Evolutionary conservation across 139 green algal species (phyloP).

Genomic region (Chlorella sp.): DNA sequence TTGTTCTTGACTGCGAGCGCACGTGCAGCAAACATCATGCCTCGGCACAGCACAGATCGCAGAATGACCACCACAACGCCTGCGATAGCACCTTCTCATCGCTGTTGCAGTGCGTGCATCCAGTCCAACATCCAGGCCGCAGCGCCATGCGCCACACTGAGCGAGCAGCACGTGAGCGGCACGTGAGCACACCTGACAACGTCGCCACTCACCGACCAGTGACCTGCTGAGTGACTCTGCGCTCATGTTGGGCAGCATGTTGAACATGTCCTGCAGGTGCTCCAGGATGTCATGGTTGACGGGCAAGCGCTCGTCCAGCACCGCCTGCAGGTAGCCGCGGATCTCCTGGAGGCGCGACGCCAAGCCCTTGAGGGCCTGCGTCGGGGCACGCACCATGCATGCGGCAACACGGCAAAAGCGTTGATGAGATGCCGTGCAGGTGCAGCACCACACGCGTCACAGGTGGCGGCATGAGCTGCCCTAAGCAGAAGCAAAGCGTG

Average conservation of each 20-base stretch:
- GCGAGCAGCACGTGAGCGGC: too few relatives aligned
- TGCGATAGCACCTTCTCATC: too few relatives aligned
- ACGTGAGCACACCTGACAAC: too few relatives aligned
- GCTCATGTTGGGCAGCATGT: constrained; percentile 96
- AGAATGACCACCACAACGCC: too few relatives aligned
- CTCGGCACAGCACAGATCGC: too few relatives aligned
- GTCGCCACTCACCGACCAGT: constrained; percentile 46
- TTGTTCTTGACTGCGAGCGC: constrained; percentile 80
- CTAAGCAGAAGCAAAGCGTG: too few relatives aligned
- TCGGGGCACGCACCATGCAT: not conserved
- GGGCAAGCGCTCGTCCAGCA: constrained; percentile 79
- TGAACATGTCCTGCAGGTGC: constrained; percentile 95
- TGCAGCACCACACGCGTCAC: too few relatives aligned
- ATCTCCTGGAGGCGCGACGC: constrained; percentile 65
- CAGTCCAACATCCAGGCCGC: too few relatives aligned
- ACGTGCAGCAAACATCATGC: not conserved
- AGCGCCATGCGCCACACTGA: too few relatives aligned
- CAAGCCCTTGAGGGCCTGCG: constrained; percentile 50
- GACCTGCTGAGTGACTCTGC: constrained; percentile 65
- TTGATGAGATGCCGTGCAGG: too few relatives aligned
- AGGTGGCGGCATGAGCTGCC: too few relatives aligned
- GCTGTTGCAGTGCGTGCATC: not conserved
- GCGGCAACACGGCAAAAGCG: too few relatives aligned
- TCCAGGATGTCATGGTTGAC: constrained; percentile 97
- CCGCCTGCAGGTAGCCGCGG: constrained; percentile 80